These are phyloP conservation scores for Choiromyces venosus DNA, from an alignment of 495 filamentous ascomycete species.

Conservation along the genomic window DNA sequence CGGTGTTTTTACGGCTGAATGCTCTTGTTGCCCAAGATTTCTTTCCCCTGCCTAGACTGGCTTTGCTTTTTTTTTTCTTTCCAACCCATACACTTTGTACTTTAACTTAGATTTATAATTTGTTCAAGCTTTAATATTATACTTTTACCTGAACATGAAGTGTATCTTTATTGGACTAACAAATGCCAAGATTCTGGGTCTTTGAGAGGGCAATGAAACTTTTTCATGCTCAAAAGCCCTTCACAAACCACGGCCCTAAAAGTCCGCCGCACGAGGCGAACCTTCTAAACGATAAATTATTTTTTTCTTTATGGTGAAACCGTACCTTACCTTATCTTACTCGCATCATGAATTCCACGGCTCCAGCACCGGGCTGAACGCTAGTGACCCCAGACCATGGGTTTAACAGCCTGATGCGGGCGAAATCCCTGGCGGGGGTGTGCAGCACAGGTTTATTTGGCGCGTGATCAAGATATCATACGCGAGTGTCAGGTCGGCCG, in stretches of 20 bases:
- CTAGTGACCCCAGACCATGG: not conserved
- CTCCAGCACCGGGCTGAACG: not conserved
- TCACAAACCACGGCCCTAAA: not conserved
- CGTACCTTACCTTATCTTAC: not conserved
- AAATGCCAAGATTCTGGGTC: not conserved
- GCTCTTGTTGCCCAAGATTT: not conserved
- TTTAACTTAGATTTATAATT: not conserved
- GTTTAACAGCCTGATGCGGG: not conserved
- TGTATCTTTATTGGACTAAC: not conserved
- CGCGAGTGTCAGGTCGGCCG: not conserved
- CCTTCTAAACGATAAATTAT: not conserved
- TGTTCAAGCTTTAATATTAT: not conserved
- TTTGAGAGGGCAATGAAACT: not conserved
- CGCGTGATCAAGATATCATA: not conserved
- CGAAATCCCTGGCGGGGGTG: not conserved
- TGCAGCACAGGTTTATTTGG: not conserved
- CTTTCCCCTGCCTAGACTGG: not conserved
- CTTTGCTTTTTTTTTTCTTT: not conserved
- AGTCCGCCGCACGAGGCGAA: not conserved
- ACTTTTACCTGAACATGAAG: not conserved
- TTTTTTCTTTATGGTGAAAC: not conserved
- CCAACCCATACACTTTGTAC: not conserved
- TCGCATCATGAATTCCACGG: not conserved
- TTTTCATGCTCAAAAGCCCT: not conserved
- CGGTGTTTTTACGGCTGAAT: constrained; percentile 3